A percentile compares a stretch with the other conserved stretches of the same genome.
phyloP scores from a whole-genome alignment of 768 basidiomycete species.

The Infundibulicybe gibba region DNA sequence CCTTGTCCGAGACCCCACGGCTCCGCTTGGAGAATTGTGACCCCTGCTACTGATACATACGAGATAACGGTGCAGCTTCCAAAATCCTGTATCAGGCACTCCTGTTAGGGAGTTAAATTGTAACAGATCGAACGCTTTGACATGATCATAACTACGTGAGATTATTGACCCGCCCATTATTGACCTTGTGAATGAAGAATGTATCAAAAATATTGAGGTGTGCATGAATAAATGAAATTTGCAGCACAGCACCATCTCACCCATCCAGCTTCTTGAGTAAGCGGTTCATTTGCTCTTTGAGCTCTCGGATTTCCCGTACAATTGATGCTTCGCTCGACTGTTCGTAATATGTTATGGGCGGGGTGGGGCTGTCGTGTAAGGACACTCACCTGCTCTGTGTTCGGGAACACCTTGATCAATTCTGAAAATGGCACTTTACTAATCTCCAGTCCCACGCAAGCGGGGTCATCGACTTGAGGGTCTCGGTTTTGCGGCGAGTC shows the following conservation, averaged over 20 bases:
- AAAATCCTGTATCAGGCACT: slow-evolving; percentile 15
- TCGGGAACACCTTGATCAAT: slow-evolving; percentile 68
- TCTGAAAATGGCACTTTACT: slow-evolving; percentile 69
- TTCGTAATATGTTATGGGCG: slow-evolving; percentile 2
- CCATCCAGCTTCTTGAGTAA: slow-evolving; percentile 34
- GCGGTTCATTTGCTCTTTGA: slow-evolving; percentile 44
- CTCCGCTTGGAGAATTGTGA: slow-evolving; percentile 1
- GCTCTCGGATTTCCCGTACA: slow-evolving; percentile 54
- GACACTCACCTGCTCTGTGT: slow-evolving; percentile 59
- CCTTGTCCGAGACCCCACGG: slow-evolving; percentile 25
- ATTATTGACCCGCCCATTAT: too few relatives aligned
- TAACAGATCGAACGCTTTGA: not conserved
- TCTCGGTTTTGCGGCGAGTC: slow-evolving; percentile 53
- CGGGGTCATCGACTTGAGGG: slow-evolving; percentile 57
- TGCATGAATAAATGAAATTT: too few relatives aligned
- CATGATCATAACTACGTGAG: too few relatives aligned
- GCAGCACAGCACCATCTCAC: not conserved
- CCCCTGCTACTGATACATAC: too few relatives aligned
- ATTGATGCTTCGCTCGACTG: slow-evolving; percentile 73
- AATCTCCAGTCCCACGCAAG: slow-evolving; percentile 56
- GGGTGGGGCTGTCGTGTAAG: not conserved
- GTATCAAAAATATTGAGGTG: too few relatives aligned
- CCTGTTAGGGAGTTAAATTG: too few relatives aligned
- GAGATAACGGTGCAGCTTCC: too few relatives aligned
- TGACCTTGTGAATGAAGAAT: too few relatives aligned